Evolutionary conservation across 1,284 basidiomycete species (phyloP).

Genomic region (Schizopora paradoxa): DNA sequence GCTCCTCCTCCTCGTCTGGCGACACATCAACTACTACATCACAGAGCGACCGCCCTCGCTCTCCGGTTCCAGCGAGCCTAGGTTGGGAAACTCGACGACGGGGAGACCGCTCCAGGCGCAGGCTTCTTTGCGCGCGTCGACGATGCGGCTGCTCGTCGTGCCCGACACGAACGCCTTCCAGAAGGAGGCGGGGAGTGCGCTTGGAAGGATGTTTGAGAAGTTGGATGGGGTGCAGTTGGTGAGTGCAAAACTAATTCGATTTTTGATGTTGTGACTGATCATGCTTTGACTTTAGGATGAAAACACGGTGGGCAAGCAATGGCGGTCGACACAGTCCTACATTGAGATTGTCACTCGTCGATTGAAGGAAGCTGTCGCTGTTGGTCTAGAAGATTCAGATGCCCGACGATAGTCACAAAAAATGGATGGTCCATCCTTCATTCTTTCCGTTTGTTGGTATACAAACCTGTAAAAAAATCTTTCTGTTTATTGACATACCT

Average conservation of each 20-base stretch:
- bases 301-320: slow-evolving; percentile 40
- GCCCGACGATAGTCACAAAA: no score
- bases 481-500: no score
- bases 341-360: slow-evolving; percentile 66
- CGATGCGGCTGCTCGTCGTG: slow-evolving; percentile 50
- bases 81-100: slow-evolving; percentile 35
- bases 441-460: no score
- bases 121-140: slow-evolving; percentile 13
- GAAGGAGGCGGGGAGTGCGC: slow-evolving; percentile 45
- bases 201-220: slow-evolving; percentile 46
- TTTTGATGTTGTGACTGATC: not conserved
- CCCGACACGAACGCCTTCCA: slow-evolving; percentile 49
- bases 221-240: slow-evolving; percentile 50
- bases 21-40: slow-evolving; percentile 69
- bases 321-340: slow-evolving; percentile 56
- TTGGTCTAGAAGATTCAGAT: no score
- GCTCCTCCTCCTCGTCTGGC: slow-evolving; percentile 78
- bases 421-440: no score
- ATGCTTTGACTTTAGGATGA: slow-evolving; percentile 26
- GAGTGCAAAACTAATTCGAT: slow-evolving; percentile 21
- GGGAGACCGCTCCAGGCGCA: slow-evolving; percentile 28
- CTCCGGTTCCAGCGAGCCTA: no score
- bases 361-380: slow-evolving; percentile 46
- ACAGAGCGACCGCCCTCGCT: slow-evolving; percentile 4
- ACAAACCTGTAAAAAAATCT: no score